Evolutionary conservation across 768 basidiomycete species (phyloP).

Genomic region (Cystofilobasidium bisporidii): DNA sequence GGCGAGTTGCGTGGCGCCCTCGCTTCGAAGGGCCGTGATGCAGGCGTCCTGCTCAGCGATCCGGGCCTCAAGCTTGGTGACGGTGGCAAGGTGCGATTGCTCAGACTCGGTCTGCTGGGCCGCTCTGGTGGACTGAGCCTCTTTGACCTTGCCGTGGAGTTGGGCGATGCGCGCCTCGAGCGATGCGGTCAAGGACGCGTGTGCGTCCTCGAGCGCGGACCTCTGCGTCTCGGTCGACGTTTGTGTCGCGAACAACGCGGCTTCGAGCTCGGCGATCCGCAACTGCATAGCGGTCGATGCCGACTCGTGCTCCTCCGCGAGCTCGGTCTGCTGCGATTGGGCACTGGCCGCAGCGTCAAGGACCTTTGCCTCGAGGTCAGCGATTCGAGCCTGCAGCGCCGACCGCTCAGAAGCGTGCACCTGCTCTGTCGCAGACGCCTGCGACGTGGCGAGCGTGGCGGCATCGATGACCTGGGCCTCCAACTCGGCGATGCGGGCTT

Average conservation of each 20-base stretch:
- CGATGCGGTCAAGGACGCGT: neutral
- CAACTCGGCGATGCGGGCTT: neutral
- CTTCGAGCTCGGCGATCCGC: no score
- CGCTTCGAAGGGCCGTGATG: neutral
- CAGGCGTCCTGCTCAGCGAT: neutral
- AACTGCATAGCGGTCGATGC: no score
- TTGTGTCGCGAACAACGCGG: neutral
- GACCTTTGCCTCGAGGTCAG: neutral
- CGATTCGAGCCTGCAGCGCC: neutral
- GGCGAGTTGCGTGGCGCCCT: neutral
- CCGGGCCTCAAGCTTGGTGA: neutral
- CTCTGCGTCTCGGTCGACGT: no score
- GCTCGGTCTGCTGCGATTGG: neutral
- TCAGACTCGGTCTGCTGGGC: neutral
- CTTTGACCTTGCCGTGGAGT: neutral
- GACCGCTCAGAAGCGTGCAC: neutral
- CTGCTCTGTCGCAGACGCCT: neutral
- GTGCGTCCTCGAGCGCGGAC: neutral
- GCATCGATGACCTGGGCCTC: neutral
- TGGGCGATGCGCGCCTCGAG: neutral
- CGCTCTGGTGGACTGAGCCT: neutral
- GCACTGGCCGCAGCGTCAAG: neutral
- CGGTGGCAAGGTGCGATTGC: neutral
- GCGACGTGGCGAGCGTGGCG: neutral
- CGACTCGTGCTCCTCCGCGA: no score